Base-by-base conservation (phyloP, 192 early-diverging fungal species). In the Helicostylum pulchrum region DNA sequence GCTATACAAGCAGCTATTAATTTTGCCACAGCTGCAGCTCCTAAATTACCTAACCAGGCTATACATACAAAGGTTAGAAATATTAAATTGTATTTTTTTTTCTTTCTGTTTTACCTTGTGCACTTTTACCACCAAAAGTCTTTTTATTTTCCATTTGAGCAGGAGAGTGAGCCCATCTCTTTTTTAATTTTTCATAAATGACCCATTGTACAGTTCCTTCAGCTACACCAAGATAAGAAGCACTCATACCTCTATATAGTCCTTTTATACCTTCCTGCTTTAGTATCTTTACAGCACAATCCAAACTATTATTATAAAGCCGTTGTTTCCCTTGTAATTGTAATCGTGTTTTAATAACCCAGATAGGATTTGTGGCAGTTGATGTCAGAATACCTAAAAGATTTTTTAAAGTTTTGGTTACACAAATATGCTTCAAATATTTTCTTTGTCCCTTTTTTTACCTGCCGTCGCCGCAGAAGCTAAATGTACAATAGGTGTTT, bases 341-440 rank as follows among this genome's bases (percentile, higher is more conserved):
- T 82, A 99, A 90, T 53, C 97, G 77, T 0, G 95, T 99, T 66
- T 98, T 99, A 44, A 98, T 86, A 48, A 99, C 83, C 97, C 97
- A 99, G 21, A 99, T 97, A 0, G 97, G 97, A 67, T 94, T 97
- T 1, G 95, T 96, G n/a, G 76, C 79, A 2, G 88, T 85, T 0
- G 92, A 89, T 4, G 90, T 93, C 5, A 90, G 81, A 31, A 92
- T 75, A 2, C 87, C 84, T 62, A 42, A 21, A 12, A n/a, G n/a
- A n/a, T n/a, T n/a, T n/a, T n/a, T n/a, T n/a, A n/a, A n/a, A 54
- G 15, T 32, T 34, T 51, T 14, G 90, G 85, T 14, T 83, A 68
- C 4, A 54, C 19, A 50, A 93, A 78, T 54, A 31, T 14, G 26
- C 14, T 14, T 10, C 34, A 21, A 0, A 53, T n/a, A 11, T 21